Evolutionary conservation across 768 basidiomycete genomes (phyloP).

Genomic region (Multifurca ochricompacta): DNA sequence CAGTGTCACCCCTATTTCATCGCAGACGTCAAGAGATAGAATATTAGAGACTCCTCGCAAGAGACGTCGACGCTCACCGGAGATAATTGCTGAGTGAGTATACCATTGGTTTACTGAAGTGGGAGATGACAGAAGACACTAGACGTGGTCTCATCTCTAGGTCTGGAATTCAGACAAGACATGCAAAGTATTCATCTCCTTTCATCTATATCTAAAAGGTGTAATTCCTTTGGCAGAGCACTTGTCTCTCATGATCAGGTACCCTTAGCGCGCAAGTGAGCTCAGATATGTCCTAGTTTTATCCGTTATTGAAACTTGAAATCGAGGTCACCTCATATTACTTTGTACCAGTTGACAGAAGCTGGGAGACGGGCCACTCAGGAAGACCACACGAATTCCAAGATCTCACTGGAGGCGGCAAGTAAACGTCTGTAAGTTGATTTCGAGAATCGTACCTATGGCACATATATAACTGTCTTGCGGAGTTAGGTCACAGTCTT

Average conservation of each 20-base stretch:
- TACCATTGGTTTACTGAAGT: neutral
- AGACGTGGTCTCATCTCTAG: neutral
- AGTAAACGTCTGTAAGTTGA: constrained; percentile 3
- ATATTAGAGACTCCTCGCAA: constrained; percentile 6
- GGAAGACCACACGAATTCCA: constrained; percentile 2
- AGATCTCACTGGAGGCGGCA: constrained; percentile 6
- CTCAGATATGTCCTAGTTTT: neutral
- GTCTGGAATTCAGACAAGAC: neutral
- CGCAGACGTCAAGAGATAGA: neutral
- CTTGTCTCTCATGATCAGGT: neutral
- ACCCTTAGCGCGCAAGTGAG: neutral
- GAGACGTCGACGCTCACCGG: constrained; percentile 1
- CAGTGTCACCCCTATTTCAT: neutral
- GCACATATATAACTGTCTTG: neutral
- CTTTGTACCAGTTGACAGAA: constrained; percentile 2
- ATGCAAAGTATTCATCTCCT: neutral
- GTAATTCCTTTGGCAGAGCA: neutral
- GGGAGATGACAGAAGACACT: neutral
- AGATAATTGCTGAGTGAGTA: neutral
- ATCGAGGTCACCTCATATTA: neutral
- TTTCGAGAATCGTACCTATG: neutral
- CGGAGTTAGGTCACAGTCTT: neutral
- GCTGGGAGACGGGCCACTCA: constrained; percentile 1
- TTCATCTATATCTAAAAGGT: neutral
- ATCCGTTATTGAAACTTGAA: neutral